A percentile compares a stretch with the other conserved stretches of the same genome.
Conservation (phyloP, 495 filamentous ascomycete species). For the Tuber magnatum region DNA sequence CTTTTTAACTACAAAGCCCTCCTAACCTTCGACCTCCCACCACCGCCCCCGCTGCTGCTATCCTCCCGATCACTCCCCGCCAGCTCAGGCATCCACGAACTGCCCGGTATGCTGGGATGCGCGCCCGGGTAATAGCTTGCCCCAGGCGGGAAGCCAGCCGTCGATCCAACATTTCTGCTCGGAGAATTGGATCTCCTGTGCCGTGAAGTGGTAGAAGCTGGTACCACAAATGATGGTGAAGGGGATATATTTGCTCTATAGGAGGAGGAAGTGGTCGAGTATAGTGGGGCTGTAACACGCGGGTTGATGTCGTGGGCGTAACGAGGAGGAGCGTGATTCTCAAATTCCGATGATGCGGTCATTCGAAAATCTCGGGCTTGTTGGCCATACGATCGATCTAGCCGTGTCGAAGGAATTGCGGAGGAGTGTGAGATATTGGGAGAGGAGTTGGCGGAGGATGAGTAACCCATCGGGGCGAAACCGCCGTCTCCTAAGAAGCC, state of each 20-base stretch:
- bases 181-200: constrained; percentile 16
- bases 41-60: neutral
- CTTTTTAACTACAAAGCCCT: neutral
- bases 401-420: neutral
- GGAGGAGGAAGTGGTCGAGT: constrained; percentile 7
- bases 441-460: constrained; percentile 26
- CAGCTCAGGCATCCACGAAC: neutral
- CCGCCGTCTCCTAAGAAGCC: constrained; percentile 22
- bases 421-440: constrained; percentile 19
- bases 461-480: constrained; percentile 23
- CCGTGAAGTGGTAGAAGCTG: constrained; percentile 9
- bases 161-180: constrained; percentile 2
- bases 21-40: neutral
- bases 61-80: neutral
- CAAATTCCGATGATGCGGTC: constrained; percentile 7
- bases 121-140: constrained; percentile 26
- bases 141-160: constrained; percentile 15
- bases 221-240: constrained; percentile 17
- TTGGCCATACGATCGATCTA: constrained; percentile 16
- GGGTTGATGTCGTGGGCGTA: constrained; percentile 13
- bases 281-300: neutral
- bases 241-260: constrained; percentile 20
- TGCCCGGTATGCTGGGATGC: constrained; percentile 18
- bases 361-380: constrained; percentile 14
- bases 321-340: constrained; percentile 8